Conservation (phyloP, 768 basidiomycete genomes). For the Hydnum rufescens region DNA sequence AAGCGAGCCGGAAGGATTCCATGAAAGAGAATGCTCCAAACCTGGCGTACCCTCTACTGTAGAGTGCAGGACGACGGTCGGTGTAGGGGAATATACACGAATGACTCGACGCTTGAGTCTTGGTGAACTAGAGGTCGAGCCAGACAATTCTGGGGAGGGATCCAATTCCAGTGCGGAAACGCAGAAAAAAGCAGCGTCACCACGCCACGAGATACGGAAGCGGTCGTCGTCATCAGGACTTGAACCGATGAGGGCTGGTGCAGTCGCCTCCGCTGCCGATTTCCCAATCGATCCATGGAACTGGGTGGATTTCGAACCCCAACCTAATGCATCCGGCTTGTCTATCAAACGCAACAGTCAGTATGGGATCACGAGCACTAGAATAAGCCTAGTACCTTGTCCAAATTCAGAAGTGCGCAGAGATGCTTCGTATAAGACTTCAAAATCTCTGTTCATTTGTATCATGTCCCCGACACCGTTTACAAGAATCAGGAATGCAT, state of each 20-base stretch:
- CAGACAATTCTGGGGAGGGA: slow-evolving; percentile 10
- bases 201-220: slow-evolving; percentile 80
- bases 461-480: slow-evolving; percentile 55
- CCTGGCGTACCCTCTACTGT: slow-evolving; percentile 74
- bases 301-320: slow-evolving; percentile 93
- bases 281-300: slow-evolving; percentile 95
- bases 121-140: slow-evolving; percentile 13
- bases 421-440: slow-evolving; percentile 62
- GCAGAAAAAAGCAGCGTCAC: slow-evolving; percentile 77
- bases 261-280: slow-evolving; percentile 36
- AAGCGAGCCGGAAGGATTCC: slow-evolving; percentile 79
- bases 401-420: slow-evolving; percentile 65
- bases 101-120: slow-evolving; percentile 32
- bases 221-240: slow-evolving; percentile 51
- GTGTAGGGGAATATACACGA: slow-evolving; percentile 46
- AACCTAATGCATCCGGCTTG: slow-evolving; percentile 84
- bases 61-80: slow-evolving; percentile 47
- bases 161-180: slow-evolving; percentile 45
- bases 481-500: not conserved
- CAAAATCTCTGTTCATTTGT: slow-evolving; percentile 76
- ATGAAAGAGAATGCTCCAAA: slow-evolving; percentile 56
- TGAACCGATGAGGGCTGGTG: slow-evolving; percentile 24
- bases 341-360: slow-evolving; percentile 27
- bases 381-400: slow-evolving; percentile 35
- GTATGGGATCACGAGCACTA: not conserved